A percentile compares a stretch with the other conserved stretches of the same genome.
These are phyloP conservation scores for Puccinia brachypodii DNA, from an alignment of 1,284 basidiomycete genomes.

Conservation along the genomic window DNA sequence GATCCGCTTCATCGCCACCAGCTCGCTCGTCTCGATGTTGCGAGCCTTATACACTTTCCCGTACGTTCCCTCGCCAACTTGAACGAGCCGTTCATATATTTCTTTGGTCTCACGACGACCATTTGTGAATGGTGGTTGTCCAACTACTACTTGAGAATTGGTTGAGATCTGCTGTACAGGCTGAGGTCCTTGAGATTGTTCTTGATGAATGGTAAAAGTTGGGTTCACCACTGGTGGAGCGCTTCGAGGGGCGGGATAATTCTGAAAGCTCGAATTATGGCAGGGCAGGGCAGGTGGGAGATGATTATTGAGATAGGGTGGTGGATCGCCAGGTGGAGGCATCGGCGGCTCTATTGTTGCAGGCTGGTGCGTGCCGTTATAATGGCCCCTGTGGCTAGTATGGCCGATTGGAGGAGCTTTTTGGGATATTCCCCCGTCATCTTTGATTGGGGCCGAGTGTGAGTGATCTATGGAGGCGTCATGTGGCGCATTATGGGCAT, in stretches of 20 bases:
- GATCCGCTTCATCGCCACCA: slow-evolving; percentile 94
- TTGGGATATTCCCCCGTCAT: slow-evolving; percentile 1
- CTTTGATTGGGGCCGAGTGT: neutral
- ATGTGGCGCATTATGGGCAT: neutral
- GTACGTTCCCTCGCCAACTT: slow-evolving; percentile 98
- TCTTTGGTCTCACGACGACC: slow-evolving; percentile 54
- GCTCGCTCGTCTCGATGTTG: slow-evolving; percentile 70
- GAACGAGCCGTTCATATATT: slow-evolving; percentile 81
- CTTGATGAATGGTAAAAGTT: neutral
- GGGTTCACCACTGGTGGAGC: neutral
- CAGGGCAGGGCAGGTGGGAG: neutral
- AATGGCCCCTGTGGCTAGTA: neutral
- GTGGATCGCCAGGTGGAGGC: neutral
- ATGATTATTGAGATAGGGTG: neutral
- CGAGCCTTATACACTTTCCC: slow-evolving; percentile 99
- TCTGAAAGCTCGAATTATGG: neutral
- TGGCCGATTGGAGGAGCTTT: neutral
- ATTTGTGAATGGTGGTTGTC: neutral
- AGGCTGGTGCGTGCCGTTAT: neutral
- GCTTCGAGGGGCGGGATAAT: neutral
- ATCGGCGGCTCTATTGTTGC: neutral
- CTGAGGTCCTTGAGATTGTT: neutral
- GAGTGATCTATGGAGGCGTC: neutral
- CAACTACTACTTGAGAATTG: neutral
- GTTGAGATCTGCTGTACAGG: neutral